Evolutionary conservation across 2,329 filamentous ascomycete species (phyloP).

Genomic region (Didymella arachidicola): DNA sequence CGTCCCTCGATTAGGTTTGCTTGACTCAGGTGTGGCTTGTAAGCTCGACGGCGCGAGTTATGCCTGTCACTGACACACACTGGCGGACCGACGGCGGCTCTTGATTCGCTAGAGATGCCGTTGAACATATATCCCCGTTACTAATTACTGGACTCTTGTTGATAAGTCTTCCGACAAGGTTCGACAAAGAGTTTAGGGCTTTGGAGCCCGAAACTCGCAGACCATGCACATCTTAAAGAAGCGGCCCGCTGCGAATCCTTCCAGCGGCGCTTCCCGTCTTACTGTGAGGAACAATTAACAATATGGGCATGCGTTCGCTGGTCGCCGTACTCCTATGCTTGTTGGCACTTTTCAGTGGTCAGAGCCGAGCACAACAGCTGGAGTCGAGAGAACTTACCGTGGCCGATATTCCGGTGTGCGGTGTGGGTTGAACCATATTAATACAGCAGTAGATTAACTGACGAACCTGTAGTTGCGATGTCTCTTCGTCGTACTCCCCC

Average conservation of each 20-base stretch:
- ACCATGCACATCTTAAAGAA: neutral
- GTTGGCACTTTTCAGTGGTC: constrained; percentile 3
- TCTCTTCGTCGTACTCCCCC: constrained; percentile 22
- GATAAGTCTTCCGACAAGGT: constrained; percentile 2
- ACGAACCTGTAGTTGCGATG: constrained; percentile 16
- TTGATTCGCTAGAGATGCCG: neutral
- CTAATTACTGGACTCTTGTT: neutral
- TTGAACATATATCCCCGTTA: neutral
- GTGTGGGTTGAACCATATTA: constrained; percentile 10
- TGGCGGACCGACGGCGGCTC: neutral
- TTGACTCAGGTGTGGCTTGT: constrained; percentile 4
- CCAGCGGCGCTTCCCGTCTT: neutral
- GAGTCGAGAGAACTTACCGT: constrained; percentile 17
- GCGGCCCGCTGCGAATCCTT: neutral
- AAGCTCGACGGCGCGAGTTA: neutral
- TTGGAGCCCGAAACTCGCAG: neutral
- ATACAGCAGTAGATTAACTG: neutral
- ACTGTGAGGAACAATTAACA: neutral
- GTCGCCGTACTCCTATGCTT: constrained; percentile 13
- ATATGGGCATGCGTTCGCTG: constrained; percentile 16
- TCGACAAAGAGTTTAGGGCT: neutral
- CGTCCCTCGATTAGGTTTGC: neutral
- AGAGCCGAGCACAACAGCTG: neutral
- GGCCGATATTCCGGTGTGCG: constrained; percentile 24
- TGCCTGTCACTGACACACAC: neutral